Evolutionary conservation across 176 grass and related monocot species (phyloP), one percentile per base, ranked within the genome.

Genomic region (Oryza officinalis): DNA sequence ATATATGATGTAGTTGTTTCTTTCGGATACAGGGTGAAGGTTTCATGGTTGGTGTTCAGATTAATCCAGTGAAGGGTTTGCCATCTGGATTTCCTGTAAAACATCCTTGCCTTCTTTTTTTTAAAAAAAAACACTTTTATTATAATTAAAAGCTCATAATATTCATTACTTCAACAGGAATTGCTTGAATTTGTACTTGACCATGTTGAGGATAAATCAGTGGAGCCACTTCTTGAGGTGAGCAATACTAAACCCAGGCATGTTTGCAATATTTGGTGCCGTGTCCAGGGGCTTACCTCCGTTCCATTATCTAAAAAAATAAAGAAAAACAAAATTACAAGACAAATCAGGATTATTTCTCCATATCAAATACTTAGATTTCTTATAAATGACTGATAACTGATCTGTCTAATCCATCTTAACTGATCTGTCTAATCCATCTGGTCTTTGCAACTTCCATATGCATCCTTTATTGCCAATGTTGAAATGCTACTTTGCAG

Each of bases 1-100:
- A 27, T 54, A 49, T 50, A 23, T 82, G 49, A 61, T 71, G 49
- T 33, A 79, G 20, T 83, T 31, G 20, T 14, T 20, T 32, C 17
- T 30, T 80, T 73, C 6, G 30, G 8, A 10, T 88, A 67, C 83
- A 99, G 96, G 85, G 96, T 89, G 63, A 98, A 95, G 96, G 96
- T 83, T 99, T 99, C 84, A 99, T 99, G 96, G 96, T 99, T 90
- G 96, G 96, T 69, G 91, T 99, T 87, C 69, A 89, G 84, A 94
- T 96, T 78, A 94, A 99, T 86, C 96, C 96, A 52, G 83, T 99
- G 73, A 90, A 90, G 83, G 93, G 89, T 52, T 90, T 99, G 65
- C 93, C 96, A 89, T 94, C 96, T 92, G 96, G 87, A 79, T 95
- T 96, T 94, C 87, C 87, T 94, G 96, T 99, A 97, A 93, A 86